A percentile compares a stretch with the other conserved stretches of the same genome.
phyloP scores from a whole-genome alignment of 2,329 filamentous ascomycete species.

The Ceratocystis albifundus region DNA sequence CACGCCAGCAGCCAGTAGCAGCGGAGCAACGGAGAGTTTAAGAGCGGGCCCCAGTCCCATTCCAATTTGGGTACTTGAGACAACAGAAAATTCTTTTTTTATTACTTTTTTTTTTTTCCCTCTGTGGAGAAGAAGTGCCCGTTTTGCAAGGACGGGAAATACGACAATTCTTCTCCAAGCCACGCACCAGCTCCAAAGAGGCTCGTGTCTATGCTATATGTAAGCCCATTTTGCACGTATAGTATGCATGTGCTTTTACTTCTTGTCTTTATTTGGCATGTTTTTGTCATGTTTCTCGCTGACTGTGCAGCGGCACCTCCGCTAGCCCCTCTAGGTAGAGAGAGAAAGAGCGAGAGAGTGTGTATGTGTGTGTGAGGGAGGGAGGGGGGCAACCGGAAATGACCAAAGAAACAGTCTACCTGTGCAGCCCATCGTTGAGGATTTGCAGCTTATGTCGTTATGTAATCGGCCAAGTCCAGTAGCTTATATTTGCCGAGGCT shows the following conservation, averaged over 20 bases:
- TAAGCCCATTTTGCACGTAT: background rate
- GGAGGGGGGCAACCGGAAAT: background rate
- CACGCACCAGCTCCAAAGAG: slow-evolving; percentile 1
- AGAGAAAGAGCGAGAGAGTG: no score
- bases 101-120: no score
- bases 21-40: no score
- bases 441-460: background rate
- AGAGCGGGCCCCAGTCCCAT: no score
- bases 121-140: no score
- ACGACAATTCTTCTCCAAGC: background rate
- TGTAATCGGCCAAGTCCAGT: no score
- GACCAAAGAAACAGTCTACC: background rate
- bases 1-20: no score
- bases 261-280: background rate
- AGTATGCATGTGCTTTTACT: background rate
- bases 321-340: background rate
- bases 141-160: background rate
- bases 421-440: no score
- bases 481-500: background rate
- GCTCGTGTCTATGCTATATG: background rate
- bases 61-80: no score
- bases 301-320: slow-evolving; percentile 7
- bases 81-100: no score
- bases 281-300: background rate
- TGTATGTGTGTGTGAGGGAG: no score